Evolutionary conservation across 106 monocot genomes (phyloP).

Genomic region (Posidonia australis): DNA sequence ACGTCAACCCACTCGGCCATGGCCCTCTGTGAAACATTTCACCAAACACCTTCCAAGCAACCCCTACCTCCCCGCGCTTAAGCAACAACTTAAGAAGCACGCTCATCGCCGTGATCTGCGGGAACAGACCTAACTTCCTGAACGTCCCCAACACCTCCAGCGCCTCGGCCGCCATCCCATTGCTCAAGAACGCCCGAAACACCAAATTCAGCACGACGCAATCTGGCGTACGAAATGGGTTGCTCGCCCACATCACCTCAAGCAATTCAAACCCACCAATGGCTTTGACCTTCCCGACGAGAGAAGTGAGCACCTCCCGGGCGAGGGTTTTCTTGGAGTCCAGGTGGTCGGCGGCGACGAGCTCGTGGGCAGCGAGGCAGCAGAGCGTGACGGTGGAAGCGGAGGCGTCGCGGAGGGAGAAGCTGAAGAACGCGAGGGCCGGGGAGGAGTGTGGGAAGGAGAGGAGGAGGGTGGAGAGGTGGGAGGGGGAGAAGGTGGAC

Average conservation of each 20-base stretch:
- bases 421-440: constrained; percentile 19
- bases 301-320: constrained; percentile 35
- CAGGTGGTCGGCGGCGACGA: constrained; percentile 4
- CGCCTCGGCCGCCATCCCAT: constrained; percentile 38
- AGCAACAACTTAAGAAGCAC: constrained; percentile 45
- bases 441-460: constrained; percentile 10
- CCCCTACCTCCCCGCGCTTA: constrained; percentile 14
- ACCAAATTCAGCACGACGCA: constrained; percentile 32
- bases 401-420: constrained; percentile 15
- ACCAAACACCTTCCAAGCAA: constrained; percentile 25
- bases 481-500: constrained; percentile 9
- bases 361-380: constrained; percentile 25
- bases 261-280: background rate
- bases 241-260: constrained; percentile 26
- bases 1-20: constrained; percentile 34
- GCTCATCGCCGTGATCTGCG: constrained; percentile 36
- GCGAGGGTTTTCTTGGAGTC: constrained; percentile 19
- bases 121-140: constrained; percentile 13
- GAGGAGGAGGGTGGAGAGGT: constrained; percentile 17
- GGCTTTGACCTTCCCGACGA: constrained; percentile 19
- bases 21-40: constrained; percentile 29
- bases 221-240: background rate
- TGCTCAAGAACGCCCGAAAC: constrained; percentile 48
- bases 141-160: constrained; percentile 20
- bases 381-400: constrained; percentile 10